Percentiles rank a stretch among this genome's conserved stretches.
Evolutionary conservation across 1,139 yeast species (phyloP).

Genomic region (Kodamaea plutei): DNA sequence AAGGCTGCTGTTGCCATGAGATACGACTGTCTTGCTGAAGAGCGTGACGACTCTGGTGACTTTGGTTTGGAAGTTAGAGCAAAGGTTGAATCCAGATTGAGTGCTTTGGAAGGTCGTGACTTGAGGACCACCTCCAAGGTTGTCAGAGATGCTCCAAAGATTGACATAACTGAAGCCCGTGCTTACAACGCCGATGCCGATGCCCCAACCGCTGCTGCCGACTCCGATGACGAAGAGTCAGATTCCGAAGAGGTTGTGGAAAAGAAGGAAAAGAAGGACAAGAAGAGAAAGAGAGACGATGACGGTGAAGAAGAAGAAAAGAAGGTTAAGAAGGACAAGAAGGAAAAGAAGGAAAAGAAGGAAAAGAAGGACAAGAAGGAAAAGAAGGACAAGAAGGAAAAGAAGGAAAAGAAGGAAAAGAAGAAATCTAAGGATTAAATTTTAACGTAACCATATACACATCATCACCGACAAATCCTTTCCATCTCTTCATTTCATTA

Average conservation of each 20-base stretch:
- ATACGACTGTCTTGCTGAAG: slow-evolving; percentile 96
- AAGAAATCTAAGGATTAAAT: slow-evolving; percentile 3
- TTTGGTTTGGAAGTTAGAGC: slow-evolving; percentile 89
- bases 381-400: slow-evolving; percentile 44
- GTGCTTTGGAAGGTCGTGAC: slow-evolving; percentile 94
- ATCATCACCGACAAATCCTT: too few species aligned
- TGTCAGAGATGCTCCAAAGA: slow-evolving; percentile 73
- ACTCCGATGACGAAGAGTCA: slow-evolving; percentile 48
- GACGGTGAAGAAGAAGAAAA: slow-evolving; percentile 27
- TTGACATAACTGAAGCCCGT: slow-evolving; percentile 76
- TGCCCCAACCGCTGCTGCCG: slow-evolving; percentile 49
- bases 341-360: slow-evolving; percentile 25
- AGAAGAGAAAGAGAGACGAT: slow-evolving; percentile 13
- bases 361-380: slow-evolving; percentile 34
- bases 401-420: slow-evolving; percentile 34
- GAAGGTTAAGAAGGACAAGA: slow-evolving; percentile 40
- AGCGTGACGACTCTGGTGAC: slow-evolving; percentile 91
- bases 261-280: slow-evolving; percentile 30
- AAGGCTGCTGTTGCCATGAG: slow-evolving; percentile 96
- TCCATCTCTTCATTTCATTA: slow-evolving; percentile 3
- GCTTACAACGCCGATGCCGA: slow-evolving; percentile 96
- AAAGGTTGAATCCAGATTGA: slow-evolving; percentile 90
- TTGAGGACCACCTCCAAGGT: slow-evolving; percentile 77
- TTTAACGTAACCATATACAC: neutral
- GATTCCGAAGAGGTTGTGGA: slow-evolving; percentile 30